Evolutionary conservation across 2,329 filamentous ascomycete species (phyloP).

Genomic region (Rutstroemia sp.): DNA sequence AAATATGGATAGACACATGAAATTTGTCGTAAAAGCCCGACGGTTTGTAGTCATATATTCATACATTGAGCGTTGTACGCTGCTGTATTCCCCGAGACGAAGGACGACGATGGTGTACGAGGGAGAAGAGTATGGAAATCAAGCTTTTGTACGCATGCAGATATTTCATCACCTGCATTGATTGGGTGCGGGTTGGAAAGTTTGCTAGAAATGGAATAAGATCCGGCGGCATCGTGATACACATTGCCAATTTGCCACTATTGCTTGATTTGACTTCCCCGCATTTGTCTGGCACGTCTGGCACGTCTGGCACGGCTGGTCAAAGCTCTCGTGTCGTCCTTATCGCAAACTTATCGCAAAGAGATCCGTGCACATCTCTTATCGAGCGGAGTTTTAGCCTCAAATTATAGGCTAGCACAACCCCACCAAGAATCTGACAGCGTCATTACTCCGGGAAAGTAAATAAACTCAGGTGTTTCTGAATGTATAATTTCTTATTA

Average conservation of each 20-base stretch:
- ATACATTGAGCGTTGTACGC: neutral
- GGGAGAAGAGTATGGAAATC: neutral
- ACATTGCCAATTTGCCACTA: neutral
- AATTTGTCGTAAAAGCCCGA: neutral
- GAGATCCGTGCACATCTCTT: neutral
- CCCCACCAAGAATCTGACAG: neutral
- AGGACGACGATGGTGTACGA: neutral
- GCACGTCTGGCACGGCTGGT: neutral
- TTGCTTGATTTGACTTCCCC: neutral
- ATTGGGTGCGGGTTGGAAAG: too few species aligned
- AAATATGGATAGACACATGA: neutral
- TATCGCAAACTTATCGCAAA: neutral
- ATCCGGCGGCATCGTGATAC: neutral
- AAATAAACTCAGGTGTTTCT: neutral
- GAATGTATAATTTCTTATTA: neutral
- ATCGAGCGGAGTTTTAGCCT: neutral
- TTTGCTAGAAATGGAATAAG: neutral
- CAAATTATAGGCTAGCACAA: neutral
- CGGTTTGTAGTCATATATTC: neutral
- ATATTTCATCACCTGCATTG: neutral
- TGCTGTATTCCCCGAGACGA: slow-evolving; percentile 2
- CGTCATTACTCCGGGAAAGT: neutral
- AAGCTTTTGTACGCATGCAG: neutral
- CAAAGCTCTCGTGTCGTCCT: neutral
- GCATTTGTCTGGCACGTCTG: slow-evolving; percentile 2